These are phyloP conservation scores for Cladophialophora yegresii DNA, from an alignment of 2,329 filamentous ascomycete genomes.

Conservation along the genomic window DNA sequence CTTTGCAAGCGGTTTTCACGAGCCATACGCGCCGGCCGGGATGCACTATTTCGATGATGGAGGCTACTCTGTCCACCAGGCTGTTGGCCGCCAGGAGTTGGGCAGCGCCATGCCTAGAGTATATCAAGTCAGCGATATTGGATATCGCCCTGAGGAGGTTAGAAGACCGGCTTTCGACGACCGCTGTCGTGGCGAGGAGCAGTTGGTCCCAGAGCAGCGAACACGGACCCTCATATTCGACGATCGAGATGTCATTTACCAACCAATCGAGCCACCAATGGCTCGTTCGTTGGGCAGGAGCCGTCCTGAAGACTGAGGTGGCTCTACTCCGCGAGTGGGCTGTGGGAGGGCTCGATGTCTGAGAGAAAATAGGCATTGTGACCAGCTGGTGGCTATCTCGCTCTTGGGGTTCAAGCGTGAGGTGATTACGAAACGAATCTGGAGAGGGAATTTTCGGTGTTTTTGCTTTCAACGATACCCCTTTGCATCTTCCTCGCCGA, in stretches of 20 bases:
- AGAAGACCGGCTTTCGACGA: not conserved
- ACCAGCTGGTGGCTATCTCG: not conserved
- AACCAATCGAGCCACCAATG: slow-evolving; percentile 12
- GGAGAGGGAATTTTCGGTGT: not conserved
- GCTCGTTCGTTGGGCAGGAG: slow-evolving; percentile 7
- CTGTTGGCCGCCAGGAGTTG: slow-evolving; percentile 2
- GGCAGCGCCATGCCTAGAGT: not conserved
- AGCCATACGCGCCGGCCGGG: not conserved
- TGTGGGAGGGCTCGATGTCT: not conserved
- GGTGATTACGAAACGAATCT: not conserved
- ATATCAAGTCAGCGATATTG: not conserved
- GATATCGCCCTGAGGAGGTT: not conserved
- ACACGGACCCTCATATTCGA: slow-evolving; percentile 4
- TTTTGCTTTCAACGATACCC: slow-evolving; percentile 4
- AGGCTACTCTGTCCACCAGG: not conserved
- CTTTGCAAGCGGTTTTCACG: not conserved
- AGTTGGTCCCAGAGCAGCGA: not conserved
- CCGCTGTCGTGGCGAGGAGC: slow-evolving; percentile 5
- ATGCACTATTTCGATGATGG: slow-evolving; percentile 1
- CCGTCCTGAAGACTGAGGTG: slow-evolving; percentile 2
- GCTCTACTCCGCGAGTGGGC: not conserved
- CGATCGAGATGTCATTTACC: slow-evolving; percentile 15
- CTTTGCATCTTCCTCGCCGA: not conserved
- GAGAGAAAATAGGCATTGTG: not conserved
- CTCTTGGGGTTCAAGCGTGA: not conserved